Conservation (phyloP, 1,139 yeast genomes). For the Scheffersomyces titani region DNA sequence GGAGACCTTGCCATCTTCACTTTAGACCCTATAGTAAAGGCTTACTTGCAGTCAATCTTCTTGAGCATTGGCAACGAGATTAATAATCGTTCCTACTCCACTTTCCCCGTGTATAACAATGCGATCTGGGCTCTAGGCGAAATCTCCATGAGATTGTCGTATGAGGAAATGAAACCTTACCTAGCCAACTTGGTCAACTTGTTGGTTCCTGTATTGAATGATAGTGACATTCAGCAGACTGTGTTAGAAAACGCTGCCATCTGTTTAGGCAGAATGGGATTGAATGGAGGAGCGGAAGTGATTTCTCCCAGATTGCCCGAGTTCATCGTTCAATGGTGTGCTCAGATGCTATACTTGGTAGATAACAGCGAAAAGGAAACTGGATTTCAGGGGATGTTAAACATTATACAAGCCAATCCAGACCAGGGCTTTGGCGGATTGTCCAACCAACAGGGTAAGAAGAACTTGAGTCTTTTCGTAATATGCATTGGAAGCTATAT, state of each 20-base stretch:
- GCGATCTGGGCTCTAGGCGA: slow-evolving; percentile 96
- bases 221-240: slow-evolving; percentile 57
- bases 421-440: slow-evolving; percentile 56
- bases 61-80: slow-evolving; percentile 70
- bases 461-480: slow-evolving; percentile 56
- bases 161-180: slow-evolving; percentile 58
- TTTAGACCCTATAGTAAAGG: slow-evolving; percentile 54
- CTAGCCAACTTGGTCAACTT: slow-evolving; percentile 60
- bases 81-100: slow-evolving; percentile 46
- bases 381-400: slow-evolving; percentile 76
- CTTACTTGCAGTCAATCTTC: slow-evolving; percentile 59
- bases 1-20: slow-evolving; percentile 81
- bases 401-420: slow-evolving; percentile 65
- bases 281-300: slow-evolving; percentile 58
- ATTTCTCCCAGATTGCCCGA: slow-evolving; percentile 56
- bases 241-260: slow-evolving; percentile 90
- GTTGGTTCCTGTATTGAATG: slow-evolving; percentile 63
- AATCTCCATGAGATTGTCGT: slow-evolving; percentile 61
- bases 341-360: slow-evolving; percentile 59
- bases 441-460: slow-evolving; percentile 45
- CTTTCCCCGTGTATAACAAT: slow-evolving; percentile 75
- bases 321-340: slow-evolving; percentile 66
- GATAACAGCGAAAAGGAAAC: slow-evolving; percentile 84
- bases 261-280: slow-evolving; percentile 87
- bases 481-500: slow-evolving; percentile 65